Conservation (phyloP, 75 land plant species). For the Cunninghamia lanceolata region DNA sequence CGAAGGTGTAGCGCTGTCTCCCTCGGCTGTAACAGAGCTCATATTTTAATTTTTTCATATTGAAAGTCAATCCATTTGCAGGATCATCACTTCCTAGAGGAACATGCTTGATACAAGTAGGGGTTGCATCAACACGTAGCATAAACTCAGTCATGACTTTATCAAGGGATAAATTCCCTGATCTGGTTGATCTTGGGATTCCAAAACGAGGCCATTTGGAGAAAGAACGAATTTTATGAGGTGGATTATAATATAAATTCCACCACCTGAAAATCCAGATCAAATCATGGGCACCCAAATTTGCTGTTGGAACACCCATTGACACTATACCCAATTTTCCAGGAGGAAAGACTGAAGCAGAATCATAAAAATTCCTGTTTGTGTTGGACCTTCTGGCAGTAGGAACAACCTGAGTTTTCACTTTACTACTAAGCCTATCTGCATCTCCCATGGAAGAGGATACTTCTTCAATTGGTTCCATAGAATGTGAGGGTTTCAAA, state of each 20-base stretch:
- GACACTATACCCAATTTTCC: slow-evolving; percentile 24
- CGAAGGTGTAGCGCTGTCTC: slow-evolving; percentile 72
- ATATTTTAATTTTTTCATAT: slow-evolving; percentile 80
- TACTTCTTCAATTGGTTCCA: slow-evolving; percentile 8
- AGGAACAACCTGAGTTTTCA: background rate
- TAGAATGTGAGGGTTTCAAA: slow-evolving; percentile 32
- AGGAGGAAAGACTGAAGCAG: slow-evolving; percentile 20
- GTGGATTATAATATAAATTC: slow-evolving; percentile 79
- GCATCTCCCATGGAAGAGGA: slow-evolving; percentile 17
- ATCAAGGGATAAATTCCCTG: slow-evolving; percentile 93
- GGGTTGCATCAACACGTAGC: slow-evolving; percentile 84
- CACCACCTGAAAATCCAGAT: slow-evolving; percentile 90
- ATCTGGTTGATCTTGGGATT: slow-evolving; percentile 68
- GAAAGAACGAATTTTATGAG: slow-evolving; percentile 89
- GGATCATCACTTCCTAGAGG: slow-evolving; percentile 91
- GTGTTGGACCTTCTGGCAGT: slow-evolving; percentile 3
- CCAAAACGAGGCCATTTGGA: slow-evolving; percentile 92
- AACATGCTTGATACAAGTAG: slow-evolving; percentile 69
- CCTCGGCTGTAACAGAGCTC: slow-evolving; percentile 91
- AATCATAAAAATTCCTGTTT: slow-evolving; percentile 10
- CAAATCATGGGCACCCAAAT: slow-evolving; percentile 84
- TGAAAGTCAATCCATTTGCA: slow-evolving; percentile 87
- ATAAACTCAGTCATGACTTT: slow-evolving; percentile 96
- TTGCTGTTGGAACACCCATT: slow-evolving; percentile 48
- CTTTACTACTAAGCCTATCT: background rate